These are phyloP conservation scores for Pyrenula massariospora DNA, from an alignment of 495 filamentous ascomycete genomes.

Conservation along the genomic window DNA sequence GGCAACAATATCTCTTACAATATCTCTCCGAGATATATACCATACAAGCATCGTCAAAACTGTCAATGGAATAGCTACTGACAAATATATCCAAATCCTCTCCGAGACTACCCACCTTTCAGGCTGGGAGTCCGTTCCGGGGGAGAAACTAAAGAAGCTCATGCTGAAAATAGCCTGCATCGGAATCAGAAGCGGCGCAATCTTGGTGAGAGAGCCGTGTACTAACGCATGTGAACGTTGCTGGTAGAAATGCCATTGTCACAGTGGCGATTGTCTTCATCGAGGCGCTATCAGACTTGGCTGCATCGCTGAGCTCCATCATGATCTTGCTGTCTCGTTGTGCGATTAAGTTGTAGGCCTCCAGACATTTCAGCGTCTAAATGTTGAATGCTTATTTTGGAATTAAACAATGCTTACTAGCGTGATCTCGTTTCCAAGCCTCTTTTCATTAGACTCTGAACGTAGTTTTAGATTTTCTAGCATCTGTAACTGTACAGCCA, in stretches of 20 bases:
- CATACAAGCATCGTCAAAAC: conserved; percentile 12
- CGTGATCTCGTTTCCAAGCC: conserved; percentile 32
- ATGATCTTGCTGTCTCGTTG: conserved; percentile 21
- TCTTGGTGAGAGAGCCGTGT: neutral
- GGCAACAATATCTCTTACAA: no score
- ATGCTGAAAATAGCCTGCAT: conserved; percentile 21
- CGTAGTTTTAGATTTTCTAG: conserved; percentile 24
- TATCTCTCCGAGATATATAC: no score
- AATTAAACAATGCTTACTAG: conserved; percentile 12
- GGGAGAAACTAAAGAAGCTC: conserved; percentile 20
- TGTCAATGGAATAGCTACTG: conserved; percentile 18
- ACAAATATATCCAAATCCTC: conserved; percentile 28
- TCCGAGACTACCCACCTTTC: conserved; percentile 13
- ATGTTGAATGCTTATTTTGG: neutral
- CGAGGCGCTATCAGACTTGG: conserved; percentile 22
- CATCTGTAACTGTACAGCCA: conserved; percentile 22
- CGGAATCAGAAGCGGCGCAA: conserved; percentile 1
- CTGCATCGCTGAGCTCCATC: conserved; percentile 21
- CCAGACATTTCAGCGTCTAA: neutral
- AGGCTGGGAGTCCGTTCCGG: conserved; percentile 1
- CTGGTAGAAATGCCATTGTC: conserved; percentile 23
- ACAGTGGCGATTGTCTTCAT: conserved; percentile 23
- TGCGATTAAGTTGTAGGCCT: conserved; percentile 25
- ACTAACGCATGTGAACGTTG: conserved; percentile 23
- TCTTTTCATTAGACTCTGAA: conserved; percentile 25